These are phyloP conservation scores for Lactuca sativa DNA, from an alignment of 129 eudicot genomes.

Conservation along the genomic window DNA sequence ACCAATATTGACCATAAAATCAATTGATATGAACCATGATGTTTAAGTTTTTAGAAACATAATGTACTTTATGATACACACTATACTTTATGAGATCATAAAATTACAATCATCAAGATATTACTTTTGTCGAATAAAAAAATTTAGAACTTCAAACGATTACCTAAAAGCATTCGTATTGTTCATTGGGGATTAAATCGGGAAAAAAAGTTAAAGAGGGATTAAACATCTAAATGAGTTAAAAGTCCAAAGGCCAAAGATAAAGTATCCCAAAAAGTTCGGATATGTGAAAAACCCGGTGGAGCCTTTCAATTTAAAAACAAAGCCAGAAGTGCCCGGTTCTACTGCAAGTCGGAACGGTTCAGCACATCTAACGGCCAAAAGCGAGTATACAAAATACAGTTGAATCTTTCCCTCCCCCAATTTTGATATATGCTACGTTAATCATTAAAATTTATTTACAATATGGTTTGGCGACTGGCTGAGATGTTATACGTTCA, in stretches of 20 bases:
- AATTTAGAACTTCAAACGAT: too few species aligned
- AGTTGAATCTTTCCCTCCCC: not conserved
- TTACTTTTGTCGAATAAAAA: too few species aligned
- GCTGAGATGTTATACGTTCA: not conserved
- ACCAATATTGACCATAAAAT: too few species aligned
- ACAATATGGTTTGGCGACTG: constrained; percentile 2
- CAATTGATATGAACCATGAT: too few species aligned
- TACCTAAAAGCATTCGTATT: too few species aligned
- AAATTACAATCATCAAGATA: too few species aligned
- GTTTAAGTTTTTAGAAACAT: too few species aligned
- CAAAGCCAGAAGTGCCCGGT: not conserved
- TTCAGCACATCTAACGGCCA: constrained; percentile 7
- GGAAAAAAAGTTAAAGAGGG: too few species aligned
- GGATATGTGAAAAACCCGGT: not conserved
- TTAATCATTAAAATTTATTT: not conserved
- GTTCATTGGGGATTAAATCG: too few species aligned
- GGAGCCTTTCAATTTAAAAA: not conserved
- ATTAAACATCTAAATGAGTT: not conserved
- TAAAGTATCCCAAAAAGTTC: not conserved
- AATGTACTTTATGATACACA: too few species aligned
- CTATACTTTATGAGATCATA: too few species aligned
- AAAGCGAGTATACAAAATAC: not conserved
- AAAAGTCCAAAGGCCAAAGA: not conserved
- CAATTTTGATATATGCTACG: not conserved
- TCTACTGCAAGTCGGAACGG: not conserved